A percentile compares a stretch with the other conserved stretches of the same genome.
These are phyloP conservation scores for Aspergillus candidus DNA, from an alignment of 2,329 filamentous ascomycete genomes.

Conservation along the genomic window DNA sequence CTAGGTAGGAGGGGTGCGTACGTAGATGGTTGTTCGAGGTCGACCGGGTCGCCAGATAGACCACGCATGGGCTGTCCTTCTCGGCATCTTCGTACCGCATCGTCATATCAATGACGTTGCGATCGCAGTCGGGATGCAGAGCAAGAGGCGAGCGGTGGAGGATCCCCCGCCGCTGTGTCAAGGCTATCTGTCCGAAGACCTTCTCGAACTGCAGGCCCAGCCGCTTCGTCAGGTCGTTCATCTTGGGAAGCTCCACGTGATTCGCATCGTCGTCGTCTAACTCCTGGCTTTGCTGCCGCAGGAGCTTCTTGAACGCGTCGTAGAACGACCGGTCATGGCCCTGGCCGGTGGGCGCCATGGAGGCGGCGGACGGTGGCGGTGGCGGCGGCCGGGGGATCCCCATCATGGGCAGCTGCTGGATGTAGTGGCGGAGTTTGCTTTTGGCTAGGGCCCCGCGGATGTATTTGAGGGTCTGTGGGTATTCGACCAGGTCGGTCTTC, in stretches of 20 bases:
- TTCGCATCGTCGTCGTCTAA: conserved; percentile 38
- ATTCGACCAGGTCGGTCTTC: conserved; percentile 69
- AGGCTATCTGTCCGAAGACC: conserved; percentile 63
- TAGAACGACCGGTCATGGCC: conserved; percentile 38
- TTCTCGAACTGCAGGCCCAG: conserved; percentile 53
- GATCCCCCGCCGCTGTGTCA: conserved; percentile 63
- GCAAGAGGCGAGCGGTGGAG: conserved; percentile 55
- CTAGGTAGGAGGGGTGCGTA: conserved; percentile 14
- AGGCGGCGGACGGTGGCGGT: conserved; percentile 32
- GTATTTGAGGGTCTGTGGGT: conserved; percentile 67
- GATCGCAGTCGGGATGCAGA: conserved; percentile 38
- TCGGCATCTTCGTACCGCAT: conserved; percentile 46
- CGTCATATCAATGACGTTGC: conserved; percentile 47
- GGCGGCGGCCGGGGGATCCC: conserved; percentile 18
- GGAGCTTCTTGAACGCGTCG: conserved; percentile 44
- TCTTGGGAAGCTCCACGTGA: conserved; percentile 51
- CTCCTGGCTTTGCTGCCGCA: conserved; percentile 46
- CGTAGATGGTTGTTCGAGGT: conserved; percentile 27
- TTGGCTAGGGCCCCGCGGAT: conserved; percentile 63
- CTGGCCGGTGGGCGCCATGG: conserved; percentile 25
- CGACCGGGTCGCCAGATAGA: conserved; percentile 32
- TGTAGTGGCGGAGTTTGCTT: conserved; percentile 60
- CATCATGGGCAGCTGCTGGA: conserved; percentile 34
- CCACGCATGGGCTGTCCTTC: conserved; percentile 20
- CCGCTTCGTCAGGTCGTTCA: conserved; percentile 59